Evolutionary conservation across 2,329 filamentous ascomycete species (phyloP), one percentile per base, ranked within the genome.

Genomic region (Paramyrothecium roridum): DNA sequence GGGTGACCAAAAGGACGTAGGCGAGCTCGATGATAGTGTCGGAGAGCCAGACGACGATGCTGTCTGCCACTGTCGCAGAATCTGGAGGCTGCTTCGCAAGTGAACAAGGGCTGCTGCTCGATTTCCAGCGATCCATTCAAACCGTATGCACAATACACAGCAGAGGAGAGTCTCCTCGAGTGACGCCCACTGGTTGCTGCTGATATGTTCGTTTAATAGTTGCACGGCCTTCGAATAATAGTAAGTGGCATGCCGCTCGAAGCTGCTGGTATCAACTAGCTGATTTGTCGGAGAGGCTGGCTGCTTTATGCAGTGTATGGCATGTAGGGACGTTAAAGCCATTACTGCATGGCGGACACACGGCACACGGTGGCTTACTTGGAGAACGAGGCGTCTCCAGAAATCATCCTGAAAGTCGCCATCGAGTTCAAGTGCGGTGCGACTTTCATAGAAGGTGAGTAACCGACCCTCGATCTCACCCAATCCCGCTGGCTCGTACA

Each of bases 41-140:
- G 26, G 26, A 30, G 26, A 43, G 37, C n/a, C 16, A 6, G 37
- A 43, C n/a, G 37, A 43, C n/a, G 30, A 20, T 20, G 30, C 30
- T 7, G 49, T 19, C 8, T 51, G 49, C 49, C 49, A 51, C 40
- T 51, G 23, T 13, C 49, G 26, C 49, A 51, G 33, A 40, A 51
- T 51, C 17, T 51, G 26, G 26, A 51, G 13, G 30, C 49, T 51
- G 20, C 49, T 51, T 40, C 49, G 49, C 16, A 51, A 17, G 30
- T 51, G 49, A 3, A 51, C 30, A 4, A 51, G 49, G 3, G 49
- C 49, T 40, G 16, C 20, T 13, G 49, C 13, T 7, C 26, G 49
- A 22, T 51, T 51, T 11, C 49, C 49, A 20, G 49, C 26, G 2
- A 51, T 40, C 49, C 49, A 51, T 21, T 51, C 49, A n/a, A 51